Evolutionary conservation across 139 green algal species (phyloP), one percentile per base, ranked within the genome.

Genomic region (Tetratostichococcus sp.): DNA sequence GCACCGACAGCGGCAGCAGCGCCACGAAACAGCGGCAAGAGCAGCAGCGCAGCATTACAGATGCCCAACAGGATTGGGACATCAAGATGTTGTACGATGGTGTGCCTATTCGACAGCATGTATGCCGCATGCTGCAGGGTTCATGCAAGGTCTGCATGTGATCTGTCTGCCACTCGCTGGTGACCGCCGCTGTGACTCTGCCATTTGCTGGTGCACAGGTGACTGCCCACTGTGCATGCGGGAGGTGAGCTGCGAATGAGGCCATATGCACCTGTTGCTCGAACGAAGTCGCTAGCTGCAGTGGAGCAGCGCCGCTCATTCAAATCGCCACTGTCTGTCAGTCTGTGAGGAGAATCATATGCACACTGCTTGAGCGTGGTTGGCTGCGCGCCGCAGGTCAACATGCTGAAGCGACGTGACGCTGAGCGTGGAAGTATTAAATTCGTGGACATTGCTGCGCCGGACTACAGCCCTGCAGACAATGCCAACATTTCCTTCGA

Each of bases 181-280:
- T n/a, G n/a, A n/a, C n/a, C n/a, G n/a, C n/a, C n/a, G n/a, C n/a
- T n/a, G n/a, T n/a, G n/a, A n/a, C n/a, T n/a, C n/a, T n/a, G n/a
- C n/a, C n/a, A n/a, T n/a, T n/a, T n/a, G n/a, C n/a, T 35, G 30
- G 25, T 91, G 90, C 68, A 86, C 96, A 73, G 87, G 91, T 3
- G 93, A 93, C 6, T 98, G 95, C 82, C 91, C 92, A 0, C 75
- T 98, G 30, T 98, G 94, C 83, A 90, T 97, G 86, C 89, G 89
- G 32, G 94, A 98, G 76, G 90, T 98, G 23, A 32, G 25, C 25
- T 67, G 25, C 26, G 16, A 14, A 67, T 30, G 25, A 4, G 58
- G 25, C 26, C 58, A 67, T 30, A n/a, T n/a, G n/a, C n/a, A n/a
- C n/a, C n/a, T n/a, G n/a, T n/a, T n/a, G n/a, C n/a, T n/a, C n/a